These are phyloP conservation scores for Trematosphaeria pertusa DNA, from an alignment of 2,329 filamentous ascomycete species.

Conservation along the genomic window DNA sequence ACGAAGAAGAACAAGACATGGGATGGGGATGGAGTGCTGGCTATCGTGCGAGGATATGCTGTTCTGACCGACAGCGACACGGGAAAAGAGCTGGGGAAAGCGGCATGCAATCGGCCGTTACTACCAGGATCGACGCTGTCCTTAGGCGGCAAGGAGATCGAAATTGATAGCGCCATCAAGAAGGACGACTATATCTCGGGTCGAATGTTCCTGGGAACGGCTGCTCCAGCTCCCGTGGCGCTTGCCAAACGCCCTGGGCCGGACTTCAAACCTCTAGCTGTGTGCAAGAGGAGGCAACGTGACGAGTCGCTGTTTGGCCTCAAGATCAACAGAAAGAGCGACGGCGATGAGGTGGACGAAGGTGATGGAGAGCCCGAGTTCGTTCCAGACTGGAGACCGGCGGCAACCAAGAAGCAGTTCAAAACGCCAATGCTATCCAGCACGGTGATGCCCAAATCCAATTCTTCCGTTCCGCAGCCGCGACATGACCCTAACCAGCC, in stretches of 20 bases:
- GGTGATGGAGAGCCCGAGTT: slow-evolving; percentile 44
- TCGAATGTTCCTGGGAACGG: slow-evolving; percentile 51
- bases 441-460: slow-evolving; percentile 57
- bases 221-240: slow-evolving; percentile 24
- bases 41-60: slow-evolving; percentile 63
- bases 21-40: slow-evolving; percentile 74
- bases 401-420: slow-evolving; percentile 59
- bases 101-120: slow-evolving; percentile 62
- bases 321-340: slow-evolving; percentile 28
- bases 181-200: slow-evolving; percentile 65
- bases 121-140: slow-evolving; percentile 67
- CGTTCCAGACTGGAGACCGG: slow-evolving; percentile 44
- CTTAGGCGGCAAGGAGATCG: slow-evolving; percentile 71
- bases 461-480: slow-evolving; percentile 60
- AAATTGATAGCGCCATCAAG: slow-evolving; percentile 68
- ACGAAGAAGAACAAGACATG: slow-evolving; percentile 79
- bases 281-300: slow-evolving; percentile 23
- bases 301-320: slow-evolving; percentile 22
- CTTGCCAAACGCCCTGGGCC: slow-evolving; percentile 22
- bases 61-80: slow-evolving; percentile 65
- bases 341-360: slow-evolving; percentile 2
- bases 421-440: slow-evolving; percentile 67
- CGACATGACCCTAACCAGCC: slow-evolving; percentile 68
- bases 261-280: slow-evolving; percentile 22
- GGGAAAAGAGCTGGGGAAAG: slow-evolving; percentile 68